Base-by-base conservation (phyloP, 768 basidiomycete species). In the Kwoniella europaea region DNA sequence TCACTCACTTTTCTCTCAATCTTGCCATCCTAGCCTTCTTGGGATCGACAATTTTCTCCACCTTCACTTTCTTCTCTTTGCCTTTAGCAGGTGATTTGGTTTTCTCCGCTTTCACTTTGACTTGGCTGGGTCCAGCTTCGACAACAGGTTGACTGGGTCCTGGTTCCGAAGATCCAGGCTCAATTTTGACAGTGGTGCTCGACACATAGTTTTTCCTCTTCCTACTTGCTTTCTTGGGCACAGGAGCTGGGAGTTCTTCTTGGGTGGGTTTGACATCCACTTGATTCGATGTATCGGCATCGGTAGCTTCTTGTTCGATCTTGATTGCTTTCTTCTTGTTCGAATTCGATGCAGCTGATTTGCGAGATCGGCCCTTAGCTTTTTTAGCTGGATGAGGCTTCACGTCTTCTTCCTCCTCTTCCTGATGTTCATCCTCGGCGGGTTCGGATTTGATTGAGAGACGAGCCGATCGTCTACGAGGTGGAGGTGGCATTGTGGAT, bases 381-480 rank as follows among this genome's bases (percentile, higher is more conserved):
- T 69, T 69, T 43, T 69, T 69, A 5, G 41, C 41, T 9, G 68
- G 20, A 43, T 54, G 42, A 27, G 68, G 41, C 13, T 43, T 50
- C 10, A 18, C 42, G 16, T 35, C 54, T 20, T 63, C 29, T 20
- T 22, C n/a, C 1, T 16, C 52, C 13, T 62, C 18, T 29, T 41
- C 27, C 24, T 54, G 42, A 16, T 43, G 3, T n/a, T 57, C 54
- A 15, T 57, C 22, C 41, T 27, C n/a, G 18, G 58, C 24, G n/a
- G 35, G 24, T 41, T 7, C 20, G 9, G 58, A n/a, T 7, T 35
- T 55, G 61, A 42, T 50, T 6, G 68, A 63, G 4, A 63, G 27
- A 41, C 68, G 68, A 52, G 68, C 68, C n/a, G 68, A 69, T 63
- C 62, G 52, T n/a, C 68, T 53, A 43, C 18, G 59, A 3, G 67